phyloP scores from a whole-genome alignment of 2,329 filamentous ascomycete species.

The Aspergillus unguis region DNA sequence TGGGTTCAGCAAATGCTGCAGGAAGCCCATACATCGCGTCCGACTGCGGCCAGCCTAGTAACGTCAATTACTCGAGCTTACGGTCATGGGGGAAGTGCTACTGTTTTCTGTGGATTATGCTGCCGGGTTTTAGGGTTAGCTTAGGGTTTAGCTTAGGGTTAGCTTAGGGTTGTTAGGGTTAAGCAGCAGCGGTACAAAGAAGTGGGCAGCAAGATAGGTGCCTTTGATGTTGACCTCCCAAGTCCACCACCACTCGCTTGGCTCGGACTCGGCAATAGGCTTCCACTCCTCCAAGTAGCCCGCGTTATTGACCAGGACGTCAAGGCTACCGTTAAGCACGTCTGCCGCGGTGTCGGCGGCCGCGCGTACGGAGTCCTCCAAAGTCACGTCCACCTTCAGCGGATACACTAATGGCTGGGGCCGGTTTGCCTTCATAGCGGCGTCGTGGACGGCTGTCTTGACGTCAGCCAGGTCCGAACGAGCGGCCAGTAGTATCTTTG shows the following conservation, averaged over 20 bases:
- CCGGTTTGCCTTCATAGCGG: constrained; percentile 24
- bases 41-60: no score
- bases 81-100: no score
- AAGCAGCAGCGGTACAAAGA: constrained; percentile 46
- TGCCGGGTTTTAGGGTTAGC: no score
- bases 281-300: constrained; percentile 30
- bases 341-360: constrained; percentile 33
- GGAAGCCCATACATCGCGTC: no score
- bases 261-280: constrained; percentile 35
- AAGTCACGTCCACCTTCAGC: constrained; percentile 45
- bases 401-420: constrained; percentile 41
- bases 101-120: no score
- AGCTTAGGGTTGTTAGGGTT: no score
- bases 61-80: no score
- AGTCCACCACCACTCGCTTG: constrained; percentile 41
- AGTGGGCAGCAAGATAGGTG: constrained; percentile 44
- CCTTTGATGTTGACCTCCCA: constrained; percentile 52
- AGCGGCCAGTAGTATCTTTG: constrained; percentile 53
- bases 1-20: no score
- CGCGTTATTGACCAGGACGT: constrained; percentile 48
- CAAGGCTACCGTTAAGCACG: constrained; percentile 23
- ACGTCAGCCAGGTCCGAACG: constrained; percentile 48
- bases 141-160: no score
- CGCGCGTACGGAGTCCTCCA: constrained; percentile 36
- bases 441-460: constrained; percentile 21